phyloP scores from a whole-genome alignment of 2,329 filamentous ascomycete species.

The Ophiostoma perfectum region DNA sequence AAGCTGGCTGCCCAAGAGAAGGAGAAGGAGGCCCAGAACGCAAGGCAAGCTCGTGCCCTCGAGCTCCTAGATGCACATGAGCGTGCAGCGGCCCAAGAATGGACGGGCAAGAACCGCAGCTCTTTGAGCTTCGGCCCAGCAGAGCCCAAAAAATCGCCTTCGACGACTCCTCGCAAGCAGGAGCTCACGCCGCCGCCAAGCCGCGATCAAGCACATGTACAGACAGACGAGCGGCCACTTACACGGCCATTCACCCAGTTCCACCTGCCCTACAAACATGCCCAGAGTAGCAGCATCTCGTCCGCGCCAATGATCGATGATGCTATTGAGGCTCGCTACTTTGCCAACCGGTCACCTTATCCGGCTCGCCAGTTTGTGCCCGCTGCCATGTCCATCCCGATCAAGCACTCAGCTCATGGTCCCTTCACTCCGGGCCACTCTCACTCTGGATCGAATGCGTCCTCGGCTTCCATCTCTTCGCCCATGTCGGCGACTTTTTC shows the following conservation, averaged over 20 bases:
- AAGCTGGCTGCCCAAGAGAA: background rate
- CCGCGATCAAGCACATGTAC: background rate
- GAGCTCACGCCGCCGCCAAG: conserved; percentile 3
- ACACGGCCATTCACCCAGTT: conserved; percentile 20
- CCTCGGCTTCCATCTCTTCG: conserved; percentile 15
- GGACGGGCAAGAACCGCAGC: background rate
- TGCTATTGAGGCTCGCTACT: conserved; percentile 1
- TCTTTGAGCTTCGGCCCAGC: background rate
- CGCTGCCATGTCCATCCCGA: conserved; percentile 1
- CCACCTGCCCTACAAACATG: conserved; percentile 21
- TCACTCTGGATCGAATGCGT: background rate
- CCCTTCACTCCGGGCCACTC: conserved; percentile 10
- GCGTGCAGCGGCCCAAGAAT: conserved; percentile 16
- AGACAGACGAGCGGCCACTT: background rate
- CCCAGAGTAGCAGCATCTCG: background rate
- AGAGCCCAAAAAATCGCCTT: background rate
- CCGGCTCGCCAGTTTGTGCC: conserved; percentile 20
- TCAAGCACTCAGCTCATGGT: background rate
- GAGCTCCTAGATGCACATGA: conserved; percentile 23
- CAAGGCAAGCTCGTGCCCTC: conserved; percentile 18
- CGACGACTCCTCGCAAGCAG: background rate
- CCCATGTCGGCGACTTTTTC: conserved; percentile 18
- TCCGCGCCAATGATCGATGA: background rate
- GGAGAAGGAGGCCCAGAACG: conserved; percentile 18
- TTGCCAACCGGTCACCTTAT: conserved; percentile 16